These are phyloP conservation scores for Penicillium sp. DNA, from an alignment of 2,329 filamentous ascomycete genomes.

Conservation along the genomic window DNA sequence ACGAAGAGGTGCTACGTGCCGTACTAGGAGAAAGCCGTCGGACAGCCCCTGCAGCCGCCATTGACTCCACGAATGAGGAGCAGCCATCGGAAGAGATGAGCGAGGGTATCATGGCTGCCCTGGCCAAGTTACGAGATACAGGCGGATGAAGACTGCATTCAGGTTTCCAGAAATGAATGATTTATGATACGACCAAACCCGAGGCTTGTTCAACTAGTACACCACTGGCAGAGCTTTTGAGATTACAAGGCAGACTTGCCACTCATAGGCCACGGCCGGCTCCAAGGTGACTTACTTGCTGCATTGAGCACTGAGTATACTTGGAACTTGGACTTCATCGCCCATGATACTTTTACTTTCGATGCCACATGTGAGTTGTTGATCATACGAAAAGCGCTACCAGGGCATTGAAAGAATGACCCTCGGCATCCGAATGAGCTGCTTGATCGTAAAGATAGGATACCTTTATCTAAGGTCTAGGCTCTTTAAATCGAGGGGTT, in stretches of 20 bases:
- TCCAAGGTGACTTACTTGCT: not conserved
- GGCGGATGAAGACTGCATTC: slow-evolving; percentile 17
- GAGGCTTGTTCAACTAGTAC: not conserved
- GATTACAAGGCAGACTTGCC: not conserved
- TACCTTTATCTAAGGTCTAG: too few relatives aligned
- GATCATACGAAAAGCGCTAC: not conserved
- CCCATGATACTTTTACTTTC: not conserved
- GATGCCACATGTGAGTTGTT: not conserved
- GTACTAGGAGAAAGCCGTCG: slow-evolving; percentile 24
- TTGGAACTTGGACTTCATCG: not conserved
- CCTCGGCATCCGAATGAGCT: too few relatives aligned
- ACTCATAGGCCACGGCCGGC: not conserved
- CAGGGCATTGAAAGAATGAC: slow-evolving; percentile 30
- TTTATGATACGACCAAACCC: not conserved
- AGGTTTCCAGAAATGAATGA: not conserved
- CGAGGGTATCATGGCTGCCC: slow-evolving; percentile 56
- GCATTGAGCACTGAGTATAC: not conserved
- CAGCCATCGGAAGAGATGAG: slow-evolving; percentile 40
- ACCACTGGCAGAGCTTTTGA: not conserved
- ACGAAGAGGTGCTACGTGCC: slow-evolving; percentile 44
- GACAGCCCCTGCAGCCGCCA: slow-evolving; percentile 15
- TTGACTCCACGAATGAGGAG: not conserved
- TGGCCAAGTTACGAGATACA: slow-evolving; percentile 51
- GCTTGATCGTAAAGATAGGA: too few relatives aligned
- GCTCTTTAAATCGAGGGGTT: too few relatives aligned